phyloP scores from a whole-genome alignment of 176 grass and related monocot species.

The Triticum turgidum region DNA sequence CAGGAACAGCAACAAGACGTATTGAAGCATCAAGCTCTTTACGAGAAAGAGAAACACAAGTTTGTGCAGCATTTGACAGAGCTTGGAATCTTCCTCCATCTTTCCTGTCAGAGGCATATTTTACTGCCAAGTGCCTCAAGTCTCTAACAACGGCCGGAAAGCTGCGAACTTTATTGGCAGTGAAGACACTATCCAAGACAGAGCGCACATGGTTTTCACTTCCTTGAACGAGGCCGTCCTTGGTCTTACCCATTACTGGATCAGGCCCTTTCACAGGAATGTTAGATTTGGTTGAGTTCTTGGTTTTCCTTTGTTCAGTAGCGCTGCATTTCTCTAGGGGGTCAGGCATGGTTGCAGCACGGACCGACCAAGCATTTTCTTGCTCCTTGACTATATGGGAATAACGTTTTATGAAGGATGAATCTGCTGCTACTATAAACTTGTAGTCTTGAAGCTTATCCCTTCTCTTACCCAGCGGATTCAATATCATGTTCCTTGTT shows the following conservation, averaged over 20 bases:
- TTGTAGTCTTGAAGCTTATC: slow-evolving; percentile 45
- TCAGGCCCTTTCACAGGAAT: slow-evolving; percentile 24
- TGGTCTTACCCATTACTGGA: slow-evolving; percentile 30
- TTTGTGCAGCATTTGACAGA: slow-evolving; percentile 50
- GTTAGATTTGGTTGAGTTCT: slow-evolving; percentile 28
- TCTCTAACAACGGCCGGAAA: slow-evolving; percentile 54
- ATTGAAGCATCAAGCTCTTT: slow-evolving; percentile 31
- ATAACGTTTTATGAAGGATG: slow-evolving; percentile 53
- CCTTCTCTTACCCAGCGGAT: slow-evolving; percentile 49
- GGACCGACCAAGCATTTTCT: slow-evolving; percentile 52
- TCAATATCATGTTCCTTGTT: slow-evolving; percentile 23
- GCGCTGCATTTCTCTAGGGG: not conserved
- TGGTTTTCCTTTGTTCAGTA: slow-evolving; percentile 23
- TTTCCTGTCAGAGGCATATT: slow-evolving; percentile 52
- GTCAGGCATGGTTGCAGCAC: slow-evolving; percentile 11
- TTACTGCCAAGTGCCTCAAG: slow-evolving; percentile 57
- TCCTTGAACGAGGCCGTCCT: slow-evolving; percentile 37
- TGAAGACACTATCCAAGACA: slow-evolving; percentile 50
- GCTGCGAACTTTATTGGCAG: slow-evolving; percentile 54
- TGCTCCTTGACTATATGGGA: slow-evolving; percentile 55
- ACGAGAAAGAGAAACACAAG: slow-evolving; percentile 42
- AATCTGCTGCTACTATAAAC: slow-evolving; percentile 53
- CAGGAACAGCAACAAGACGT: slow-evolving; percentile 27
- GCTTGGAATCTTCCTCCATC: slow-evolving; percentile 46
- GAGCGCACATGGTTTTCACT: slow-evolving; percentile 26